Evolutionary conservation across 225 moss, liverwort and hornwort genomes (phyloP).

Genomic region (Sphagnum tenellum): DNA sequence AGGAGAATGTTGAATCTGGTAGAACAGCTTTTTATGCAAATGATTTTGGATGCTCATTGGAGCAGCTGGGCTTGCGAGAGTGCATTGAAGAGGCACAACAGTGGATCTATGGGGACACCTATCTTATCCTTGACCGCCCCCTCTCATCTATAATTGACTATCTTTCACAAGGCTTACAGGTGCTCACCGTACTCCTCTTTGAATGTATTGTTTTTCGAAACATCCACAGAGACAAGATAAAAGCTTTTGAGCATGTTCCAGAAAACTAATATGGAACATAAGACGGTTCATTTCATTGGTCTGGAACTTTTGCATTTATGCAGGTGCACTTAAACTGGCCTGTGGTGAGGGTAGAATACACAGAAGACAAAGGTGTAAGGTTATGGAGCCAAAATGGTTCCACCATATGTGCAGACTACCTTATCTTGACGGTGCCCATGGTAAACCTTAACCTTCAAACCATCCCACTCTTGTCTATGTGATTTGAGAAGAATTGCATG

Average conservation of each 20-base stretch:
- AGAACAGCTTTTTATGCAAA: conserved; percentile 84
- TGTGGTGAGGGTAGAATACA: conserved; percentile 49
- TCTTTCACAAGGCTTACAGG: conserved; percentile 56
- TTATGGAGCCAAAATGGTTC: conserved; percentile 47
- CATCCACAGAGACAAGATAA: too few relatives aligned
- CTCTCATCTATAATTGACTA: conserved; percentile 67
- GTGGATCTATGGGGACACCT: conserved; percentile 83
- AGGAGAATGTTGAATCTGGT: too few relatives aligned
- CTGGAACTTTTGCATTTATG: neutral
- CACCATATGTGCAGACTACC: conserved; percentile 43
- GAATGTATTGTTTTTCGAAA: too few relatives aligned
- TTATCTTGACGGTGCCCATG: conserved; percentile 66
- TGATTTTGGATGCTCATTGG: conserved; percentile 92
- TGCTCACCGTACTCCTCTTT: conserved; percentile 11
- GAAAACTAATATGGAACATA: too few relatives aligned
- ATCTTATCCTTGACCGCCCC: conserved; percentile 84
- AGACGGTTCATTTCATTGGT: too few relatives aligned
- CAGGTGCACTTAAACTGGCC: conserved; percentile 61
- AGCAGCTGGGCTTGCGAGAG: conserved; percentile 80
- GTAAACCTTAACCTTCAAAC: conserved; percentile 20
- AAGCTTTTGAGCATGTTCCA: too few relatives aligned
- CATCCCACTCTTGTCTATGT: neutral
- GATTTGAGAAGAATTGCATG: too few relatives aligned
- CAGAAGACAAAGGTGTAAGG: conserved; percentile 23
- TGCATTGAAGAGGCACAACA: conserved; percentile 78